These are phyloP conservation scores for Rhynchospora pubera DNA, from an alignment of 176 grass and related monocot genomes.

Conservation along the genomic window DNA sequence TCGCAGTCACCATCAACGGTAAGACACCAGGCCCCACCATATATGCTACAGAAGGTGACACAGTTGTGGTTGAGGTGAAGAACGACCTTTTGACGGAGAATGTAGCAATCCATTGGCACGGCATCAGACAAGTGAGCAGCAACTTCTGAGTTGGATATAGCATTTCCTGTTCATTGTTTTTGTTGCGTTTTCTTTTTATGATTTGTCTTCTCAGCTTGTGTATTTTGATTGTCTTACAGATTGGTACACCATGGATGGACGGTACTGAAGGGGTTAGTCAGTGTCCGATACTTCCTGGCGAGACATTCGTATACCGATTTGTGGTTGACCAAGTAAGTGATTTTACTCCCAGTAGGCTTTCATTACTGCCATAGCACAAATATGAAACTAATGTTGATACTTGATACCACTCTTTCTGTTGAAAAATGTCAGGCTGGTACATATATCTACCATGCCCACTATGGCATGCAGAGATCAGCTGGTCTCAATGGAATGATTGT, in stretches of 20 bases:
- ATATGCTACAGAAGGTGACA: conserved; percentile 51
- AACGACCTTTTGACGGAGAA: conserved; percentile 69
- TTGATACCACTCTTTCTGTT: no score
- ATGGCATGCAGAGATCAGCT: conserved; percentile 76
- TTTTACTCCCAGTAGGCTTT: no score
- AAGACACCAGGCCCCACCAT: conserved; percentile 52
- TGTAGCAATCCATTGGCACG: conserved; percentile 80
- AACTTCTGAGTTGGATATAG: no score
- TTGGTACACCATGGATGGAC: conserved; percentile 72
- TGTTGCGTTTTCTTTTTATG: no score
- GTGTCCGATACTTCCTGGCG: conserved; percentile 50
- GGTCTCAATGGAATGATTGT: conserved; percentile 74
- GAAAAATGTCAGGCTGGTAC: no score
- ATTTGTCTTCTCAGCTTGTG: no score
- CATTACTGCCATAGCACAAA: no score
- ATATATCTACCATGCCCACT: conserved; percentile 78
- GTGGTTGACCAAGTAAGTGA: conserved; percentile 64
- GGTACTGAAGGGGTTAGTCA: conserved; percentile 78
- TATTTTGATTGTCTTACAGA: no score
- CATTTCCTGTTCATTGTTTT: no score
- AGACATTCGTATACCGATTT: conserved; percentile 62
- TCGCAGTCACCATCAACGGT: conserved; percentile 61
- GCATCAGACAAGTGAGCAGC: no score
- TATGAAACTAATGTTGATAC: no score
- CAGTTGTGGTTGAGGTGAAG: conserved; percentile 43